A percentile compares a stretch with the other conserved stretches of the same genome.
Conservation (phyloP, 345 rosid species). For the Euphorbia peplus region DNA sequence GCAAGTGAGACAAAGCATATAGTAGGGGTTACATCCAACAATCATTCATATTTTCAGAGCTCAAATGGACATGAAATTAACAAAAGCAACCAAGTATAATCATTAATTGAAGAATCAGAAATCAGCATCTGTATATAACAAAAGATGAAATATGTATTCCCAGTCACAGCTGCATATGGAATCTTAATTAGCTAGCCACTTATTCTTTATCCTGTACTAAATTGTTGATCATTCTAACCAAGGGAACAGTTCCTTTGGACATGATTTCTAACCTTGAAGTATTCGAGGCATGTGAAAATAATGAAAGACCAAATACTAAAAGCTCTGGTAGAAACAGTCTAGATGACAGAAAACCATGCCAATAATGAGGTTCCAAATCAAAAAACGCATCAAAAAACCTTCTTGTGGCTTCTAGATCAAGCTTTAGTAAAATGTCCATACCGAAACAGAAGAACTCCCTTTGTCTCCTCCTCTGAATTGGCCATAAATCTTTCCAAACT, state of each 20-base stretch:
- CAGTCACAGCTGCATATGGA: slow-evolving; percentile 1
- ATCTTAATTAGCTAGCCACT: slow-evolving; percentile 11
- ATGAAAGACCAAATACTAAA: slow-evolving; percentile 70
- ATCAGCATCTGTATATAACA: neutral
- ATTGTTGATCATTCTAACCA: slow-evolving; percentile 80
- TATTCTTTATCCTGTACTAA: slow-evolving; percentile 72
- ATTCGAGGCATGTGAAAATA: slow-evolving; percentile 82
- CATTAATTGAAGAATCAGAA: neutral
- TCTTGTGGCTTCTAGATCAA: slow-evolving; percentile 73
- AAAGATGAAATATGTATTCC: slow-evolving; percentile 2
- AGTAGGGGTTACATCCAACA: too few relatives aligned
- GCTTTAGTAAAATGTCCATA: slow-evolving; percentile 93
- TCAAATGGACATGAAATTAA: too few relatives aligned
- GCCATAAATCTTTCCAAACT: slow-evolving; percentile 98
- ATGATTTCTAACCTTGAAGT: slow-evolving; percentile 91
- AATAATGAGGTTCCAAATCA: slow-evolving; percentile 74
- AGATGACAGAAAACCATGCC: slow-evolving; percentile 97
- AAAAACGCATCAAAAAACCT: slow-evolving; percentile 92
- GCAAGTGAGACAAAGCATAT: too few relatives aligned
- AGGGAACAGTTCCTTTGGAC: slow-evolving; percentile 88
- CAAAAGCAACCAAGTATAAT: neutral
- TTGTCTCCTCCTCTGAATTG: slow-evolving; percentile 84
- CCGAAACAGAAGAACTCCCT: slow-evolving; percentile 99
- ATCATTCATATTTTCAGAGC: too few relatives aligned
- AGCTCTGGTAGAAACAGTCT: slow-evolving; percentile 84